Conservation (phyloP, 371 early-diverging fungal genomes). For the Encephalitozoon cuniculi region DNA sequence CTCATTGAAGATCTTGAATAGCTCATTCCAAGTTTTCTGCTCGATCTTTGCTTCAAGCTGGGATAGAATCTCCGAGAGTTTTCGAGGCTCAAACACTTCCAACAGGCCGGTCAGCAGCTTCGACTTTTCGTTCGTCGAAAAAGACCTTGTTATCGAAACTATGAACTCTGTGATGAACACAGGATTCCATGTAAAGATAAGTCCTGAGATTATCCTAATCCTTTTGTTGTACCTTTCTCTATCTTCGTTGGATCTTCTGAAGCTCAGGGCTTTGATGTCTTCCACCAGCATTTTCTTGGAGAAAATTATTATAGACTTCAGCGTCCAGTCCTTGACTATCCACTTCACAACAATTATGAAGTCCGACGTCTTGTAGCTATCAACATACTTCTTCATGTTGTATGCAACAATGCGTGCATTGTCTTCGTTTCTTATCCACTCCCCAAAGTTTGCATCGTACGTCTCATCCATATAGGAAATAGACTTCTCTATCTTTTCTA, state of each 20-base stretch:
- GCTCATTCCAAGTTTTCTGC: constrained; percentile 7
- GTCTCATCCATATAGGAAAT: constrained; percentile 60
- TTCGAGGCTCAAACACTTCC: constrained; percentile 37
- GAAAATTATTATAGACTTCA: constrained; percentile 57
- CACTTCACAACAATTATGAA: constrained; percentile 61
- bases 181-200: constrained; percentile 60
- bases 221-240: constrained; percentile 21
- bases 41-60: constrained; percentile 46
- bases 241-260: background rate
- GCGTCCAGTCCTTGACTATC: constrained; percentile 61
- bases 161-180: constrained; percentile 59
- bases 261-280: constrained; percentile 28
- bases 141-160: constrained; percentile 38
- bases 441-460: constrained; percentile 63
- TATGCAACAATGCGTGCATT: constrained; percentile 57
- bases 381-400: constrained; percentile 58
- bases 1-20: constrained; percentile 23
- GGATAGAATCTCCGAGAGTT: constrained; percentile 42
- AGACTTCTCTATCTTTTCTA: constrained; percentile 56
- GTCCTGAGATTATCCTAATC: constrained; percentile 42
- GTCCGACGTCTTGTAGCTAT: constrained; percentile 46
- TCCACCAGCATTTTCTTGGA: constrained; percentile 54
- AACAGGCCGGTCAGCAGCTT: constrained; percentile 19
- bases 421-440: constrained; percentile 62
- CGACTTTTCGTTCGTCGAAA: constrained; percentile 20